phyloP scores from a whole-genome alignment of 163 green algal species.

The Chlorella variabilis region DNA sequence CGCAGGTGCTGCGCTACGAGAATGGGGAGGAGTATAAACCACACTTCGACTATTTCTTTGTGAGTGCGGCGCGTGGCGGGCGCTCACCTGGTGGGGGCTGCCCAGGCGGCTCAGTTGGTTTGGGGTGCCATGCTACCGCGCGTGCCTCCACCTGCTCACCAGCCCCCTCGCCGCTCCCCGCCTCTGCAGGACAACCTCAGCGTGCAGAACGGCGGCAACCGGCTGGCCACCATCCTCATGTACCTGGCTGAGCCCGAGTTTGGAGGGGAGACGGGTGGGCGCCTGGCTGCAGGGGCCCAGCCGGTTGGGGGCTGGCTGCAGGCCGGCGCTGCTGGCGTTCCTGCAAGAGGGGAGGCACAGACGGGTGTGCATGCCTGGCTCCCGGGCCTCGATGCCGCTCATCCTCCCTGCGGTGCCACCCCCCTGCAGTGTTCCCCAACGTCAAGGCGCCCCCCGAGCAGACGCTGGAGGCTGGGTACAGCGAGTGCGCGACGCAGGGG shows the following conservation, averaged over 20 bases:
- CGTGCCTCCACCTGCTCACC: too few species aligned
- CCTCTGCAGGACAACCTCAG: background rate
- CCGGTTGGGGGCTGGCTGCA: too few species aligned
- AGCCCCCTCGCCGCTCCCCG: too few species aligned
- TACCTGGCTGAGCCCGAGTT: slow-evolving; percentile 80
- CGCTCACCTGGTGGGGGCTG: background rate
- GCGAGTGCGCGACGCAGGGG: slow-evolving; percentile 55
- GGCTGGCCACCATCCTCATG: slow-evolving; percentile 86
- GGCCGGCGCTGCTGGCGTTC: too few species aligned
- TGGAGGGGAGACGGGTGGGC: slow-evolving; percentile 70
- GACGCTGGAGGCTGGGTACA: slow-evolving; percentile 45
- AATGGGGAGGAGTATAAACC: slow-evolving; percentile 62
- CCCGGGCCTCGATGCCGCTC: too few species aligned
- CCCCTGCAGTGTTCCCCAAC: slow-evolving; percentile 53
- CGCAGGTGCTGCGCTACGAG: slow-evolving; percentile 63
- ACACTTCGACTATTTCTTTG: slow-evolving; percentile 10
- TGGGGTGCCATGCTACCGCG: too few species aligned
- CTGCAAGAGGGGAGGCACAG: too few species aligned
- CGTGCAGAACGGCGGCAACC: slow-evolving; percentile 76
- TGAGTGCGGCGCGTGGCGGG: too few species aligned
- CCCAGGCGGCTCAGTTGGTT: background rate
- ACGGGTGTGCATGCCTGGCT: too few species aligned
- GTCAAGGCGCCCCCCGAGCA: slow-evolving; percentile 36
- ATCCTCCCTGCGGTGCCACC: background rate
- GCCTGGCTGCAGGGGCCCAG: background rate